Evolutionary conservation across 73 alveolate species (phyloP).

Genomic region (Stentor coeruleus): DNA sequence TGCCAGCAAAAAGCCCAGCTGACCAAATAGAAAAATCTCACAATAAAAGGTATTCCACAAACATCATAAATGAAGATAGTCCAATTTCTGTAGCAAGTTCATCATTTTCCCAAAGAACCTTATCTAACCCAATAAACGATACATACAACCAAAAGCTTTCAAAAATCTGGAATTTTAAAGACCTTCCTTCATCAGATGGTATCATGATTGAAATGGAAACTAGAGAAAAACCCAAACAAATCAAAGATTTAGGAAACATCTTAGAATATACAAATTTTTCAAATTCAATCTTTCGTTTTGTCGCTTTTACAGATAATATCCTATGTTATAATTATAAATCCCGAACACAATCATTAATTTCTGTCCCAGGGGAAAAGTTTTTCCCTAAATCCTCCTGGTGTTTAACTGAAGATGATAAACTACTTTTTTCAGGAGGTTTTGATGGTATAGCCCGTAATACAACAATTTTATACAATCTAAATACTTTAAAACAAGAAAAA

Average conservation of each 20-base stretch:
- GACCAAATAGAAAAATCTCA: background rate
- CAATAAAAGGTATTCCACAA: background rate
- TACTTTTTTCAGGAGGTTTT: slow-evolving; percentile 7
- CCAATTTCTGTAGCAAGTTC: background rate
- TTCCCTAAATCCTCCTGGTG: slow-evolving; percentile 14
- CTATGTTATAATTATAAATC: background rate
- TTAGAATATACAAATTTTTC: background rate
- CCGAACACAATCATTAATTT: background rate
- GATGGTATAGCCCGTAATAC: slow-evolving; percentile 3
- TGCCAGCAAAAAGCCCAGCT: background rate
- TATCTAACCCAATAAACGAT: background rate
- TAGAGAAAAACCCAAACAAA: background rate
- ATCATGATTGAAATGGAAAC: background rate
- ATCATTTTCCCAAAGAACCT: too few species aligned
- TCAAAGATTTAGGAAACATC: background rate
- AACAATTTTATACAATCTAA: background rate
- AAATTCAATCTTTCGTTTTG: background rate
- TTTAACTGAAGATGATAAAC: slow-evolving; percentile 5
- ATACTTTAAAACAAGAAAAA: background rate
- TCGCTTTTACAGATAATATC: background rate
- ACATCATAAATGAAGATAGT: too few species aligned
- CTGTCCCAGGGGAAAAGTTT: background rate
- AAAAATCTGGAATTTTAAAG: background rate
- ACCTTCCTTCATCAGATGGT: background rate
- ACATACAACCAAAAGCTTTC: background rate